Conservation (phyloP, 2,329 filamentous ascomycete species). For the Sporothrix globosa region DNA sequence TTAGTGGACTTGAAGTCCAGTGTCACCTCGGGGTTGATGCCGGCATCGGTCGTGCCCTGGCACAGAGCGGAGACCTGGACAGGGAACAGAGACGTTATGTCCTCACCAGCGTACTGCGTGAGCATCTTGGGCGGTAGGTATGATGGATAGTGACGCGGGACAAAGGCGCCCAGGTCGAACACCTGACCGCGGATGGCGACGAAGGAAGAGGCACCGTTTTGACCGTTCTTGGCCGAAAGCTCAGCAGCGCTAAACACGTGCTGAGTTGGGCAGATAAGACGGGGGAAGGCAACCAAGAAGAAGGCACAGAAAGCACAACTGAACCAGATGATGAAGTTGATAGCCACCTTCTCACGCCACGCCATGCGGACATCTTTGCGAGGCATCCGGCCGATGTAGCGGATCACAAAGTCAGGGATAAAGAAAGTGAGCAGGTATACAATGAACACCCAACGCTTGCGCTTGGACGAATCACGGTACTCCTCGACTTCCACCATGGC, state of each 20-base stretch:
- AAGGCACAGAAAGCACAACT: conserved; percentile 77
- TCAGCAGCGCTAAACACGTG: conserved; percentile 82
- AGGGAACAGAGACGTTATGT: conserved; percentile 88
- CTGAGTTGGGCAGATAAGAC: conserved; percentile 87
- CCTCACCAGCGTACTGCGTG: conserved; percentile 80
- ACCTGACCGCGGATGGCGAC: conserved; percentile 86
- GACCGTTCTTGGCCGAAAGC: conserved; percentile 73
- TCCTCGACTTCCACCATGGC: conserved; percentile 89
- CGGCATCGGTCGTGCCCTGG: conserved; percentile 68
- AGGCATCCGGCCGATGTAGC: conserved; percentile 77
- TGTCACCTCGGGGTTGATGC: conserved; percentile 71
- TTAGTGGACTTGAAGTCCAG: conserved; percentile 83
- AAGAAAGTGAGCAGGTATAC: conserved; percentile 85
- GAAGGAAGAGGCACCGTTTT: conserved; percentile 66
- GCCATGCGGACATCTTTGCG: conserved; percentile 90
- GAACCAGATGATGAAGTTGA: conserved; percentile 97
- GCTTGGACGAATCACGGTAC: conserved; percentile 72
- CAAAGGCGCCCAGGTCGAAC: conserved; percentile 76
- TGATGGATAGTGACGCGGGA: conserved; percentile 76
- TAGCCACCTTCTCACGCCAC: conserved; percentile 96
- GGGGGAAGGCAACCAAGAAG: conserved; percentile 86
- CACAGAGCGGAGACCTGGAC: conserved; percentile 93
- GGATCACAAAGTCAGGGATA: conserved; percentile 81
- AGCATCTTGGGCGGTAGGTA: conserved; percentile 64
- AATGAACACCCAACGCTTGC: conserved; percentile 87